Base-by-base conservation (phyloP, 257 asterid genomes). In the Eucommia ulmoides region DNA sequence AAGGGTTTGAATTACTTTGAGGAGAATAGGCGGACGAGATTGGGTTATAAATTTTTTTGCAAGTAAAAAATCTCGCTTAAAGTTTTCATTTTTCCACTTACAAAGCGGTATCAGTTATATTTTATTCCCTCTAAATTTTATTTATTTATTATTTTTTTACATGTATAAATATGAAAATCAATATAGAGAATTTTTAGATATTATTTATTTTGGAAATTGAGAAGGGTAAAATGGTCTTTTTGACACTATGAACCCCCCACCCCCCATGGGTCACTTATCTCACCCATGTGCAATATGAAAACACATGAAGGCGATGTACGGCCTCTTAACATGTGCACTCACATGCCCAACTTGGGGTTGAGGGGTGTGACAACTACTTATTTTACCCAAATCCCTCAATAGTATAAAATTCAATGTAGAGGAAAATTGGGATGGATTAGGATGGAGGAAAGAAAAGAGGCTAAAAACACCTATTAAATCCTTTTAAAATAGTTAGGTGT, bases 251-350 rank as follows among this genome's bases (percentile, higher is more conserved):
- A 6, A 29, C 10, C 12, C 7, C 38, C 7, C 12, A 14, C 12
- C 12, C 48, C 29, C 41, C 25, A 21, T 44, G 51, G 48, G 52
- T 49, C 24, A 22, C 48, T 59, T 48, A 53, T 48, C 33, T 23
- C 53, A 35, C 41, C 65, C 78, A 70, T 70, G 81, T 67, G 81
- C 75, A 14, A 7, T 24, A n/a, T n/a, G n/a, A 49, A 45, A 67
- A 49, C 45, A 46, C 72, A 70, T 44, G 67, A 74, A 33, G 41
- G 64, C 51, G 75, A 70, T 64, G 20, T 64, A 54, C 21, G 66
- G 70, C 46, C 67, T 66, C 64, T 70, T 55, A 56, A 54, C 81
- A 74, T 74, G 77, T 70, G 77, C 61, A 45, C 46, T 33, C 74
- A 70, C 81, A 74, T 74, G 81, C 23, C 69, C 60, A 29, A 6